These are phyloP conservation scores for Athelia psychrophila DNA, from an alignment of 1,284 basidiomycete species.

Conservation along the genomic window DNA sequence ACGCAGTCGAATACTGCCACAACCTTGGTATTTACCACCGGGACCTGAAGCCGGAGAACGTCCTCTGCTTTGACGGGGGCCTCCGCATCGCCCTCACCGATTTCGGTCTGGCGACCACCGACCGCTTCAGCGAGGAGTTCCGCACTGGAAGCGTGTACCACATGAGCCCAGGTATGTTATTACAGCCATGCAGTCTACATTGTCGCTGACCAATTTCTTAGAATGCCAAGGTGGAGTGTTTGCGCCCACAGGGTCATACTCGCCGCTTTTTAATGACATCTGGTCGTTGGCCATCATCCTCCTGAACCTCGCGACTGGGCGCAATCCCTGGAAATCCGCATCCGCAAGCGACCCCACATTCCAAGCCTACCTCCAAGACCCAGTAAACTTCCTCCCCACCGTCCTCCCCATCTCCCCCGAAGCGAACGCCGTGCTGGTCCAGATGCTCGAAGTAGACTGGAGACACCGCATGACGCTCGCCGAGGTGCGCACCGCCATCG, in stretches of 20 bases:
- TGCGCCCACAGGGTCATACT: constrained; percentile 71
- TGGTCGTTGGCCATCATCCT: constrained; percentile 98
- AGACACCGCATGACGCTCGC: constrained; percentile 64
- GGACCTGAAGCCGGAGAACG: constrained; percentile 98
- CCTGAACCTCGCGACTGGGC: constrained; percentile 92
- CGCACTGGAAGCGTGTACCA: constrained; percentile 96
- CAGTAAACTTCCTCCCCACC: constrained; percentile 62
- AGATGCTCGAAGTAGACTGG: constrained; percentile 76
- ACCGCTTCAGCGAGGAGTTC: constrained; percentile 87
- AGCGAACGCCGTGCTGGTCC: constrained; percentile 63
- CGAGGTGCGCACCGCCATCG: constrained; percentile 71
- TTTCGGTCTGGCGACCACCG: constrained; percentile 95
- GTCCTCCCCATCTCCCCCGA: constrained; percentile 75
- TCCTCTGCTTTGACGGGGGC: constrained; percentile 84
- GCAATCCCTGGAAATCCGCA: constrained; percentile 99
- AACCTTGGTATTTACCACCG: constrained; percentile 92
- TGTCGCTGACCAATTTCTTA: constrained; percentile 23
- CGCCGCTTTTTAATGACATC: constrained; percentile 90
- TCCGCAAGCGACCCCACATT: constrained; percentile 74
- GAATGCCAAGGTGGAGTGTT: constrained; percentile 92
- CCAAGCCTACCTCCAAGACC: constrained; percentile 69
- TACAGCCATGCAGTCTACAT: constrained; percentile 7
- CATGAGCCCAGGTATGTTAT: constrained; percentile 84
- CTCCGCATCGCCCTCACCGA: constrained; percentile 88
- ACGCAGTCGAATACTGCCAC: constrained; percentile 90